Percentiles rank a stretch among this genome's conserved stretches.
Evolutionary conservation across 139 green algal genomes (phyloP).

Genomic region (Chlamydomonas sp.): DNA sequence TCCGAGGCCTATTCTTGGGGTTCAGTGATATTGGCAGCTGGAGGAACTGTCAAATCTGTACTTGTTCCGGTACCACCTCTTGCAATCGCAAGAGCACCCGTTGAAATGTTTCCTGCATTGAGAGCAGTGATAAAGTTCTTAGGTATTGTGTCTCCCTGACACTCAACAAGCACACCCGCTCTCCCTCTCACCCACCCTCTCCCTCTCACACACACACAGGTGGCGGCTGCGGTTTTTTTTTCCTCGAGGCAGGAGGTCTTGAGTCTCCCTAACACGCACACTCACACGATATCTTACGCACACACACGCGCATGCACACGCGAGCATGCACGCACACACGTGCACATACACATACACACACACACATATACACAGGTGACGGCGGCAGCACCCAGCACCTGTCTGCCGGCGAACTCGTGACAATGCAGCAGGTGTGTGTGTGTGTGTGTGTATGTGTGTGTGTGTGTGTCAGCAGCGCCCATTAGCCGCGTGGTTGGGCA

Average conservation of each 20-base stretch:
- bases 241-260: too few relatives aligned
- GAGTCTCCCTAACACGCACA: too few relatives aligned
- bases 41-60: too few relatives aligned
- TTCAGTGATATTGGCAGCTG: too few relatives aligned
- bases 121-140: too few relatives aligned
- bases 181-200: not conserved
- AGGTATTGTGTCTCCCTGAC: not conserved
- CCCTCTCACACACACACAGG: not conserved
- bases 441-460: not conserved
- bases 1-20: too few relatives aligned
- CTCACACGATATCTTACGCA: too few relatives aligned
- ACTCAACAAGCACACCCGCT: not conserved
- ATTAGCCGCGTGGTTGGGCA: not conserved
- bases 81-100: too few relatives aligned
- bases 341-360: conserved; percentile 1
- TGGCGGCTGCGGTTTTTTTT: too few relatives aligned
- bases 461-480: too few relatives aligned
- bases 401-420: not conserved
- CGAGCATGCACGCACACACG: not conserved
- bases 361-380: not conserved
- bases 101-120: too few relatives aligned
- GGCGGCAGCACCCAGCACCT: not conserved
- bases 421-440: not conserved
- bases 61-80: too few relatives aligned
- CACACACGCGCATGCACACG: not conserved